Conservation (phyloP, 345 rosid species). For the Psidium guajava region DNA sequence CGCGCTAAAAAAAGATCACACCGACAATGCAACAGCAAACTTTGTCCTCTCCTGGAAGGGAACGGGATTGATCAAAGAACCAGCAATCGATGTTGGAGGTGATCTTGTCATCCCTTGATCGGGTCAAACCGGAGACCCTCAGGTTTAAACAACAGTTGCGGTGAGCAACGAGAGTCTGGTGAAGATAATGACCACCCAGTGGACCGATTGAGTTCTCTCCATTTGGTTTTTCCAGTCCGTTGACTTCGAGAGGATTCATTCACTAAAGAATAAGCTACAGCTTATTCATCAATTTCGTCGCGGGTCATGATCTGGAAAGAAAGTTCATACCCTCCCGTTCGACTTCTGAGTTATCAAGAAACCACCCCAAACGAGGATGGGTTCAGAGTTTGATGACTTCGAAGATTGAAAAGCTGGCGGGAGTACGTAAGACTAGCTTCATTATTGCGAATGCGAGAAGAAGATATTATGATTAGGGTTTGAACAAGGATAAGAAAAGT, state of each 20-base stretch:
- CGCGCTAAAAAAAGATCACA: neutral
- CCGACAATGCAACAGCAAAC: neutral
- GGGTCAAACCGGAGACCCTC: neutral
- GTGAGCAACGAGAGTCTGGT: neutral
- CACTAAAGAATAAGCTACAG: neutral
- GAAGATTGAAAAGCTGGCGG: neutral
- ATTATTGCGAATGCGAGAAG: neutral
- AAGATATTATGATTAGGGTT: neutral
- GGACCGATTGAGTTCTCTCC: neutral
- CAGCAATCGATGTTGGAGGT: neutral
- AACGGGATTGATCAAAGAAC: neutral
- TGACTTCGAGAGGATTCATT: neutral
- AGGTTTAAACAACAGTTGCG: neutral
- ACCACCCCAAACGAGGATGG: neutral
- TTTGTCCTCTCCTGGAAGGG: neutral
- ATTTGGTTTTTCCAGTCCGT: neutral
- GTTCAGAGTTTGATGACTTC: neutral
- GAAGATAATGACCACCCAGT: neutral
- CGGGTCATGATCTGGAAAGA: neutral
- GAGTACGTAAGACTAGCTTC: neutral
- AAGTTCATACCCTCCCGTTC: neutral
- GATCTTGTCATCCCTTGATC: neutral
- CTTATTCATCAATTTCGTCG: neutral
- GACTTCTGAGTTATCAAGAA: neutral
- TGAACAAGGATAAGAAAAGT: neutral